Conservation (phyloP, 2,329 filamentous ascomycete species). For the Pezicula radicicola region DNA sequence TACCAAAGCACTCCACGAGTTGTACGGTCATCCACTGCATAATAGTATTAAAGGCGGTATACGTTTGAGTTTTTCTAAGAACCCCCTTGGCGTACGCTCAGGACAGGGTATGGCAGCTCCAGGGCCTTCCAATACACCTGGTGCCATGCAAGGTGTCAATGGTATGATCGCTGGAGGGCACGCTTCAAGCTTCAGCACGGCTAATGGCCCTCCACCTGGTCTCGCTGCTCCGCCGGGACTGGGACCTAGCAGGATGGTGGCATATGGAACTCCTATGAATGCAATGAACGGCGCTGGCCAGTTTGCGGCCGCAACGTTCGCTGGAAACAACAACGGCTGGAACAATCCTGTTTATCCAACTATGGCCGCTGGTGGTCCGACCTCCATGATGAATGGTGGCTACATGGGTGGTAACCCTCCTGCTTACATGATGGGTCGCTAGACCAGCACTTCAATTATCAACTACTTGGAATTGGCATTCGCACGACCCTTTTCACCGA, state of each 20-base stretch:
- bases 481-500: slow-evolving; percentile 6
- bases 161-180: slow-evolving; percentile 47
- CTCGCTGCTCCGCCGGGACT: slow-evolving; percentile 74
- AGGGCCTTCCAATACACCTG: slow-evolving; percentile 36
- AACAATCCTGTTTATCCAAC: slow-evolving; percentile 22
- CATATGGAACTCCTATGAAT: slow-evolving; percentile 20
- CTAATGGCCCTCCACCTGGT: slow-evolving; percentile 73
- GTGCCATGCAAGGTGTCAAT: slow-evolving; percentile 52
- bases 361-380: slow-evolving; percentile 26
- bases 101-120: slow-evolving; percentile 50
- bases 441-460: slow-evolving; percentile 15
- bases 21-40: slow-evolving; percentile 83
- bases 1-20: slow-evolving; percentile 83
- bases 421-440: slow-evolving; percentile 33
- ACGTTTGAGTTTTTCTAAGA: slow-evolving; percentile 94
- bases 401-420: slow-evolving; percentile 26
- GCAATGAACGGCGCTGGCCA: slow-evolving; percentile 18
- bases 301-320: slow-evolving; percentile 21
- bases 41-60: slow-evolving; percentile 96
- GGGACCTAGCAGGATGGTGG: slow-evolving; percentile 29
- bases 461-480: slow-evolving; percentile 13
- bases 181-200: slow-evolving; percentile 31
- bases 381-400: slow-evolving; percentile 24
- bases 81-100: slow-evolving; percentile 87
- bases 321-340: slow-evolving; percentile 23